Evolutionary conservation across 306 rosid genomes (phyloP).

Genomic region (Cajanus cajan): DNA sequence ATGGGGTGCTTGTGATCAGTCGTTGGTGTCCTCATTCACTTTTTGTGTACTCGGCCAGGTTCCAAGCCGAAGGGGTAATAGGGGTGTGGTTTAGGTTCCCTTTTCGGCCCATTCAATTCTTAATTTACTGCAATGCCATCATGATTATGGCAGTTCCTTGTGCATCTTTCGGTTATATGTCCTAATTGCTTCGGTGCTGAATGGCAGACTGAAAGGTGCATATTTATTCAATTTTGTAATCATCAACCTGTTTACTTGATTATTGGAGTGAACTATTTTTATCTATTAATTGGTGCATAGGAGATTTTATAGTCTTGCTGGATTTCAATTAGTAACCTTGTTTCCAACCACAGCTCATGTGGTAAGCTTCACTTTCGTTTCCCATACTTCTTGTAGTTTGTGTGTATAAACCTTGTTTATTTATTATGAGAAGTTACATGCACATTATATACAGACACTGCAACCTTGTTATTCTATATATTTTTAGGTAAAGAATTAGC

Average conservation of each 20-base stretch:
- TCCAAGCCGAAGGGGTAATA: too few species aligned
- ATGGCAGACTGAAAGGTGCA: conserved; percentile 32
- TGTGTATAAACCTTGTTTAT: not conserved
- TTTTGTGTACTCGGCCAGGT: too few species aligned
- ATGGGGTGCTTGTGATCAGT: too few species aligned
- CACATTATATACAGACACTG: not conserved
- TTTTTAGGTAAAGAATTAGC: conserved; percentile 20
- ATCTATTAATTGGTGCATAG: conserved; percentile 17
- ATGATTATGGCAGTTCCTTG: conserved; percentile 10
- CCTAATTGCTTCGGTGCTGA: conserved; percentile 22
- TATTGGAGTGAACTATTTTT: conserved; percentile 12
- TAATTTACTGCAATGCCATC: not conserved
- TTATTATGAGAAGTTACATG: conserved; percentile 4
- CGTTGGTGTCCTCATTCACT: too few species aligned
- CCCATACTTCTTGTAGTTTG: conserved; percentile 1
- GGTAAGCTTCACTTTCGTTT: conserved; percentile 30
- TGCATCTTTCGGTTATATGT: conserved; percentile 7
- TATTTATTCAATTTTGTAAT: conserved; percentile 6
- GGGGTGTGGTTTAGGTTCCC: too few species aligned
- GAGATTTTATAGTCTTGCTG: conserved; percentile 1
- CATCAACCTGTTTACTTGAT: conserved; percentile 20
- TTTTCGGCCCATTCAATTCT: conserved; percentile 15
- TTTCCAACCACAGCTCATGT: not conserved
- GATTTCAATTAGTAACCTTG: not conserved
- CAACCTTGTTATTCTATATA: conserved; percentile 16